phyloP scores from a whole-genome alignment of 768 basidiomycete genomes.

The Calvatia gigantea region DNA sequence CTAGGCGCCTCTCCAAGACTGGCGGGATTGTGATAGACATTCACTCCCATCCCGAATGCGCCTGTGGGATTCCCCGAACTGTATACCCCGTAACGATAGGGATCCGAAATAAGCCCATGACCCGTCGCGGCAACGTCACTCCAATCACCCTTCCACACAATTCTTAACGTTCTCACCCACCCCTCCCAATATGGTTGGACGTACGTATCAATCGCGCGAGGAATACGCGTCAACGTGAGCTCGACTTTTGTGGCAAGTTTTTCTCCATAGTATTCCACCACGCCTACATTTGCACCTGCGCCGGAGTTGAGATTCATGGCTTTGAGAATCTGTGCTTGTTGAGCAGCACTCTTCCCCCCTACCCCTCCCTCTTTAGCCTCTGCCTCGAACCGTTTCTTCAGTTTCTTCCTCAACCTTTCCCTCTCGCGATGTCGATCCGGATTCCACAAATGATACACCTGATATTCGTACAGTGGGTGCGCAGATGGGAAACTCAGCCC shows the following conservation, averaged over 20 bases:
- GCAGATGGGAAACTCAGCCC: constrained; percentile 12
- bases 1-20: neutral
- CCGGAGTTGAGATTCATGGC: constrained; percentile 10
- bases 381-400: constrained; percentile 5
- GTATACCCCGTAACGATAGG: constrained; percentile 5
- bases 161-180: constrained; percentile 47
- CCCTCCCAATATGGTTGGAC: constrained; percentile 59
- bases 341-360: neutral
- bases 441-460: constrained; percentile 14
- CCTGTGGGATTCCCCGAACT: neutral
- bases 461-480: constrained; percentile 14
- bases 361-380: neutral
- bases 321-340: constrained; percentile 7
- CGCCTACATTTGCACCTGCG: constrained; percentile 8
- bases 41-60: neutral
- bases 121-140: neutral
- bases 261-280: constrained; percentile 2
- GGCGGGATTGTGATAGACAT: constrained; percentile 2
- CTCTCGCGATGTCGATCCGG: constrained; percentile 8
- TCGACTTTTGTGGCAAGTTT: constrained; percentile 15
- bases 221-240: constrained; percentile 12
- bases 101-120: neutral
- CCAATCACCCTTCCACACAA: constrained; percentile 24
- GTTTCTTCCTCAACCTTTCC: constrained; percentile 12
- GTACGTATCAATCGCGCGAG: constrained; percentile 27